phyloP scores from a whole-genome alignment of 768 basidiomycete genomes.

The Panaeolus papilionaceus region DNA sequence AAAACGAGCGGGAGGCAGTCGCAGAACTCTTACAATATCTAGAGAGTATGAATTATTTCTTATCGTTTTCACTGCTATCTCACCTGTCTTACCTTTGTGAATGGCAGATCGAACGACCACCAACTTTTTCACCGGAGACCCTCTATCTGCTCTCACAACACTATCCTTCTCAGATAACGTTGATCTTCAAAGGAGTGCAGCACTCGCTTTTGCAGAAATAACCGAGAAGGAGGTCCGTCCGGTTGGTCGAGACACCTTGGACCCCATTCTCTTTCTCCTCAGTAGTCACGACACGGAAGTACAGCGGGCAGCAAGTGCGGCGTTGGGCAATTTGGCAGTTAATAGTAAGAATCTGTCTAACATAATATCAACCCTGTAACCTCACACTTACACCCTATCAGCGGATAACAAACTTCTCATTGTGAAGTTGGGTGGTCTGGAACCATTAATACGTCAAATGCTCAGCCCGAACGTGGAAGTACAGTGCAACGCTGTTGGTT shows the following conservation, averaged over 20 bases:
- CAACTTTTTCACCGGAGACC: slow-evolving; percentile 96
- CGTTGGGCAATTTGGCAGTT: slow-evolving; percentile 96
- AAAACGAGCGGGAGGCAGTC: slow-evolving; percentile 97
- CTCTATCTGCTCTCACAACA: slow-evolving; percentile 92
- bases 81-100: slow-evolving; percentile 18
- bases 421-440: slow-evolving; percentile 95
- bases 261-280: slow-evolving; percentile 96
- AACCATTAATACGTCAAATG: slow-evolving; percentile 99
- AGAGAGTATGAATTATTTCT: slow-evolving; percentile 73
- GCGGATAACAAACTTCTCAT: slow-evolving; percentile 99
- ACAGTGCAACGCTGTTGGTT: slow-evolving; percentile 99
- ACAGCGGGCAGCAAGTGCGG: slow-evolving; percentile 96
- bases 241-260: slow-evolving; percentile 95
- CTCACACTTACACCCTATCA: slow-evolving; percentile 38
- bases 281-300: slow-evolving; percentile 99
- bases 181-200: slow-evolving; percentile 96
- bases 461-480: slow-evolving; percentile 98
- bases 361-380: slow-evolving; percentile 11
- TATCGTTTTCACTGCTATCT: slow-evolving; percentile 9
- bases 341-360: slow-evolving; percentile 72
- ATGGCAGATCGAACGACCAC: slow-evolving; percentile 92
- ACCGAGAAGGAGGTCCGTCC: slow-evolving; percentile 99
- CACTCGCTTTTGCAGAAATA: slow-evolving; percentile 98
- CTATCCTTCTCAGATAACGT: slow-evolving; percentile 99
- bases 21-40: slow-evolving; percentile 97